Percentiles rank a stretch among this genome's conserved stretches.
Conservation (phyloP, 257 asterid species). For the Galeopsis tetrahit region DNA sequence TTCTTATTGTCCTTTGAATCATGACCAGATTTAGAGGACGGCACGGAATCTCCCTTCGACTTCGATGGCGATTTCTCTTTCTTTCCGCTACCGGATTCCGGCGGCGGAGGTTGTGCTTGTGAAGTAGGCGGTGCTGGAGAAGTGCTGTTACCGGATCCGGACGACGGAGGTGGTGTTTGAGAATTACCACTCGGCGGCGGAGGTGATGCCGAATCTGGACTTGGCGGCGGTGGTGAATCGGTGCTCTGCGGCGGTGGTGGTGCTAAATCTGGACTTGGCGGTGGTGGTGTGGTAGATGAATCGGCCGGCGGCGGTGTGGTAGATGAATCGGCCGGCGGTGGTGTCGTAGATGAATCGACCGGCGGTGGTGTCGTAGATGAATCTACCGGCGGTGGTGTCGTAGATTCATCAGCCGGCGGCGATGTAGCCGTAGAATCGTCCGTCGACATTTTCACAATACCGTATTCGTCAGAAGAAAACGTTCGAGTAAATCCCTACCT, state of each 20-base stretch:
- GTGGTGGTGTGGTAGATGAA: conserved; percentile 6
- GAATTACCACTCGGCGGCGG: conserved; percentile 27
- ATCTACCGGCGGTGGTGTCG: conserved; percentile 5
- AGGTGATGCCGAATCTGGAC: conserved; percentile 32
- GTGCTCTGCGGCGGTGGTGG: conserved; percentile 19
- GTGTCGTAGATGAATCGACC: not conserved
- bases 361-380: conserved; percentile 2
- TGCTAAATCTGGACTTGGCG: conserved; percentile 16
- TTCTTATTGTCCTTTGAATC: conserved; percentile 12
- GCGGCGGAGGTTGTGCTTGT: conserved; percentile 27
- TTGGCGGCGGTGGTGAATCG: not conserved
- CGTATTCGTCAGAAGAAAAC: conserved; percentile 26
- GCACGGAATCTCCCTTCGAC: conserved; percentile 32
- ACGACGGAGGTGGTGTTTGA: conserved; percentile 37
- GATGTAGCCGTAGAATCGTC: not conserved
- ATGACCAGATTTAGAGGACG: conserved; percentile 40
- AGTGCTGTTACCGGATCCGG: conserved; percentile 31
- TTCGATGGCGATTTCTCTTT: conserved; percentile 30
- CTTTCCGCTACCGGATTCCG: conserved; percentile 2
- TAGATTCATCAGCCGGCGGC: not conserved
- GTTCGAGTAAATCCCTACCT: conserved; percentile 50
- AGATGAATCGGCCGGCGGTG: conserved; percentile 30
- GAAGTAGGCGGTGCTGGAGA: conserved; percentile 31
- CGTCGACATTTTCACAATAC: conserved; percentile 30
- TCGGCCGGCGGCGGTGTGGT: conserved; percentile 26